phyloP scores from a whole-genome alignment of 768 basidiomycete genomes.

The Tephrocybe rancida region DNA sequence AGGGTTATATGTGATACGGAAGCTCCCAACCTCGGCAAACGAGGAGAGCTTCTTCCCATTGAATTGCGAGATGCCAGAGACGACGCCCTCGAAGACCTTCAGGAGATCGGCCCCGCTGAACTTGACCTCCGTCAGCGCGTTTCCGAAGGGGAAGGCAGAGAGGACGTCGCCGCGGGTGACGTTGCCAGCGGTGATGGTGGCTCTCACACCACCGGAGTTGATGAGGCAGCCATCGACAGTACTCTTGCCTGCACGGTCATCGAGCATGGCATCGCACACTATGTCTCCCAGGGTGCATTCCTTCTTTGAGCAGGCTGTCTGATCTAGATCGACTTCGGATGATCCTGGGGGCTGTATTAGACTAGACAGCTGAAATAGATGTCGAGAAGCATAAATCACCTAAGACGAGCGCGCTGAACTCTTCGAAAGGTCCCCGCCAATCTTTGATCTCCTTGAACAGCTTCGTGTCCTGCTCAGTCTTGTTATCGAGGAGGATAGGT shows the following conservation, averaged over 20 bases:
- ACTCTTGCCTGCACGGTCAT: neutral
- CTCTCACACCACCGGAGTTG: constrained; percentile 9
- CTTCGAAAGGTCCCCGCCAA: constrained; percentile 11
- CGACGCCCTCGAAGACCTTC: constrained; percentile 4
- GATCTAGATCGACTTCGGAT: constrained; percentile 4
- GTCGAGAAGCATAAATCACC: neutral
- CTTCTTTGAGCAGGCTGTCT: constrained; percentile 4
- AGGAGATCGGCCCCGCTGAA: neutral
- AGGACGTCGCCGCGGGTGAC: constrained; percentile 9
- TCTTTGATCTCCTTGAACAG: constrained; percentile 3
- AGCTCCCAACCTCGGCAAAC: constrained; percentile 1
- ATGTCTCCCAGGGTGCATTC: constrained; percentile 7
- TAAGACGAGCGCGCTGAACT: constrained; percentile 3
- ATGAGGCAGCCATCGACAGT: constrained; percentile 8
- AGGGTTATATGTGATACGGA: constrained; percentile 7
- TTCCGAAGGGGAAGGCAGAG: constrained; percentile 11
- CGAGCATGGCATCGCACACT: constrained; percentile 11
- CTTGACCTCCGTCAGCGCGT: constrained; percentile 4
- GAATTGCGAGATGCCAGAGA: constrained; percentile 1
- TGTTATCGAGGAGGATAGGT: constrained; percentile 10
- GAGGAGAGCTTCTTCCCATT: constrained; percentile 7
- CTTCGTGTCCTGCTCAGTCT: constrained; percentile 9
- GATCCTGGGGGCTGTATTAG: neutral
- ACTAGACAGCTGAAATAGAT: neutral
- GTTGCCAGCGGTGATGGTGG: constrained; percentile 6